Conservation (phyloP, 345 rosid genomes). For the Lagerstroemia speciosa region DNA sequence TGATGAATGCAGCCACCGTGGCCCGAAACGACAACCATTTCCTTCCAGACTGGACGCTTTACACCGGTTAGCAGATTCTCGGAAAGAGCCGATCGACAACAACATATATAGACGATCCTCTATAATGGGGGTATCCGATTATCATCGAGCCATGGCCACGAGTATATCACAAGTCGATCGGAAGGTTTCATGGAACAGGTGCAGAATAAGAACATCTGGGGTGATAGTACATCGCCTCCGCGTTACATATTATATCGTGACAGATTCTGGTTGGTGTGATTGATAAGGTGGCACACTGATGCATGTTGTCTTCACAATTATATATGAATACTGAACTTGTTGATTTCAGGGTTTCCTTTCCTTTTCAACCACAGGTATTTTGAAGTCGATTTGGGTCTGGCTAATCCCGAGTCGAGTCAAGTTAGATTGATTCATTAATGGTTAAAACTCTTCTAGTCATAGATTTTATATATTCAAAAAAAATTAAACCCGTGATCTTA, state of each 20-base stretch:
- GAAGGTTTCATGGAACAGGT: background rate
- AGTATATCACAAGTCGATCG: background rate
- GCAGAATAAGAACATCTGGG: background rate
- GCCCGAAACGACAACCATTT: conserved; percentile 1
- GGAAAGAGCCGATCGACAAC: background rate
- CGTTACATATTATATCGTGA: background rate
- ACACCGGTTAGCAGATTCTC: background rate
- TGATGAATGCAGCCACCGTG: background rate
- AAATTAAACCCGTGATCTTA: no score
- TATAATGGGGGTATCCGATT: background rate
- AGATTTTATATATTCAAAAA: no score
- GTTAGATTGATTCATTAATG: no score
- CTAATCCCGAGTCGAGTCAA: no score
- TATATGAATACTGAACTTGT: no score
- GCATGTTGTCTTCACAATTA: no score
- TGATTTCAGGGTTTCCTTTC: no score
- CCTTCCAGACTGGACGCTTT: background rate
- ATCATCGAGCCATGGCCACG: background rate
- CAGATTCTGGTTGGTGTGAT: background rate
- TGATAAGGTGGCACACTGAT: background rate
- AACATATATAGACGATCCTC: background rate
- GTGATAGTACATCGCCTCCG: background rate
- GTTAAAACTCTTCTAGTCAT: no score
- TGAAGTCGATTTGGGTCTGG: no score
- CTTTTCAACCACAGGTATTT: no score